phyloP scores from a whole-genome alignment of 345 rosid genomes.

The Citrus glauca region DNA sequence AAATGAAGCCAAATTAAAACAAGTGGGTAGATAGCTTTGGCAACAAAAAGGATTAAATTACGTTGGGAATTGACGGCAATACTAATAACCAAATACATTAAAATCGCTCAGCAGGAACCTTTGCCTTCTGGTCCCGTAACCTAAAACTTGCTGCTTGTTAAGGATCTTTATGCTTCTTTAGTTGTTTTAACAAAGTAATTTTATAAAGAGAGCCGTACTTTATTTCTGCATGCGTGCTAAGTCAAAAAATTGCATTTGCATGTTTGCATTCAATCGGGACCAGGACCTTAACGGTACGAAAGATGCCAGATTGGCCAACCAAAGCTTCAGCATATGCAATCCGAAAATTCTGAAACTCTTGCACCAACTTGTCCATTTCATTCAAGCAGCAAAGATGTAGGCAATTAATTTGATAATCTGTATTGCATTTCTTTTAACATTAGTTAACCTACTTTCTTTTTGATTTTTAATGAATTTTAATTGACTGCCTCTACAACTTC shows the following conservation, averaged over 20 bases:
- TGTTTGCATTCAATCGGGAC: slow-evolving; percentile 15
- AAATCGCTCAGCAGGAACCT: neutral
- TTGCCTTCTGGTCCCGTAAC: neutral
- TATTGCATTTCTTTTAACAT: neutral
- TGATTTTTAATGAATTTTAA: neutral
- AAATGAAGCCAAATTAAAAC: neutral
- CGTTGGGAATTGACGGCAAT: neutral
- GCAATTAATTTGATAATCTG: neutral
- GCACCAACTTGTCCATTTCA: neutral
- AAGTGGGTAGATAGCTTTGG: slow-evolving; percentile 7
- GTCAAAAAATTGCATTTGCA: neutral
- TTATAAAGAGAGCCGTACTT: slow-evolving; percentile 2
- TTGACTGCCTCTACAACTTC: neutral
- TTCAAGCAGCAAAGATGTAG: neutral
- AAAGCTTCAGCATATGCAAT: slow-evolving; percentile 24
- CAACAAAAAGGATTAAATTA: neutral
- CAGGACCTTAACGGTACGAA: slow-evolving; percentile 19
- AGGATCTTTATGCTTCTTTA: neutral
- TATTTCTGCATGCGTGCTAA: slow-evolving; percentile 16
- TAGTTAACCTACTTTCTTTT: neutral
- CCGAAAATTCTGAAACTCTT: neutral
- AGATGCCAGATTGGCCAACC: slow-evolving; percentile 31
- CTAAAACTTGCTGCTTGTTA: neutral
- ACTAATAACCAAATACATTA: neutral
- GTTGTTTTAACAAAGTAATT: slow-evolving; percentile 1